phyloP scores from a whole-genome alignment of 2,329 filamentous ascomycete species.

The Fusarium sp. region DNA sequence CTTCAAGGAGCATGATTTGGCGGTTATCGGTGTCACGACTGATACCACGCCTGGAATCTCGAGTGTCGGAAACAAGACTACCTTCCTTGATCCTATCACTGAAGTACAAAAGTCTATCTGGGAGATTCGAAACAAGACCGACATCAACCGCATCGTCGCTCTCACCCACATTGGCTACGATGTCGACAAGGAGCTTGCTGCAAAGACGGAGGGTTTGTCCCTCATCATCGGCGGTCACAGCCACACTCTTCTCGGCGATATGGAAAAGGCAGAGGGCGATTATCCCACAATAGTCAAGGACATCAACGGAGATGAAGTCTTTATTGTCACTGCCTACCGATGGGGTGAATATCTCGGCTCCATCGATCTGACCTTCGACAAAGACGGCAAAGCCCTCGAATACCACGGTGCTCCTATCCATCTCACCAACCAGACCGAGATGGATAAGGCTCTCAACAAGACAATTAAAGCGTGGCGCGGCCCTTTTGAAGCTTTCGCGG shows the following conservation, averaged over 20 bases:
- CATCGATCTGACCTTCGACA: conserved; percentile 73
- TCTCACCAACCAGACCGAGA: conserved; percentile 69
- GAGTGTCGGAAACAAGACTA: conserved; percentile 67
- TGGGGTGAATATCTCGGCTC: conserved; percentile 77
- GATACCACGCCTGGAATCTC: conserved; percentile 69
- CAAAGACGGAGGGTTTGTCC: conserved; percentile 71
- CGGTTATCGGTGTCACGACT: conserved; percentile 74
- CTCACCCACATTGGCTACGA: conserved; percentile 77
- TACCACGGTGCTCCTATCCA: conserved; percentile 75
- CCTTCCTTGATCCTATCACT: conserved; percentile 67
- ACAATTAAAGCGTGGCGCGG: conserved; percentile 69
- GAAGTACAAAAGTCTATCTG: conserved; percentile 72
- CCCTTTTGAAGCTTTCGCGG: conserved; percentile 71
- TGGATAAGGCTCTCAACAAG: conserved; percentile 67
- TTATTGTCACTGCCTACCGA: conserved; percentile 74
- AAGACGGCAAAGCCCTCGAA: conserved; percentile 68
- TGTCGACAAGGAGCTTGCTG: conserved; percentile 70
- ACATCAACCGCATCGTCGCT: conserved; percentile 73
- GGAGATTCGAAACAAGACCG: conserved; percentile 69
- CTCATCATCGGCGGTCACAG: conserved; percentile 75
- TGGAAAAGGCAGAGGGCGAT: conserved; percentile 66
- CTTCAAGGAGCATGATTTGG: conserved; percentile 70
- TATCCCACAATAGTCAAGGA: conserved; percentile 74
- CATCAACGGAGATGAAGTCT: conserved; percentile 72
- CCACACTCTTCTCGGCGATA: conserved; percentile 70